A percentile compares a stretch with the other conserved stretches of the same genome.
These are phyloP conservation scores for Glycyrrhiza uralensis DNA, from an alignment of 306 rosid genomes.

Conservation along the genomic window DNA sequence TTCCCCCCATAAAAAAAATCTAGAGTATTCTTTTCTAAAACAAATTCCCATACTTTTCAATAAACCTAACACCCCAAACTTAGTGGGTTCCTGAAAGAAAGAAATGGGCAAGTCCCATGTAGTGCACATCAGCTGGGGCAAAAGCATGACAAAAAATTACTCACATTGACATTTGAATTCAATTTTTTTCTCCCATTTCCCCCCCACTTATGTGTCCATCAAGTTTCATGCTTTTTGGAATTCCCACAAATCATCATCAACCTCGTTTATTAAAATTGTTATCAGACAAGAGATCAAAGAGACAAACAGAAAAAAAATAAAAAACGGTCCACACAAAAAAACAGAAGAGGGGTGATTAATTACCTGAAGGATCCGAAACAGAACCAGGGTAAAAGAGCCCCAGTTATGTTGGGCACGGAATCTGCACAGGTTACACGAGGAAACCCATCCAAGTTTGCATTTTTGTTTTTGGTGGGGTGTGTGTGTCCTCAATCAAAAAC, in stretches of 20 bases:
- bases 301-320: not conserved
- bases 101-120: not conserved
- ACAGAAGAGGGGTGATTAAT: not conserved
- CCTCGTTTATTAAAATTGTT: not conserved
- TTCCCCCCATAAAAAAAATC: not conserved
- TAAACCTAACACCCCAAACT: not conserved
- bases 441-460: conserved; percentile 11
- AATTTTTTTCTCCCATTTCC: conserved; percentile 15
- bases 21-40: not conserved
- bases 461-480: conserved; percentile 12
- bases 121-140: conserved; percentile 3
- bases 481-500: not conserved
- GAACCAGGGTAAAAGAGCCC: not conserved
- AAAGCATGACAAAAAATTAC: conserved; percentile 12
- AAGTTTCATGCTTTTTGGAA: not conserved
- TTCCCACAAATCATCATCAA: conserved; percentile 6
- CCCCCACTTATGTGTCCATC: not conserved
- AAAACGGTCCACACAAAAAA: not conserved
- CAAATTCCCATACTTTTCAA: not conserved
- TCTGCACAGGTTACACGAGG: conserved; percentile 12
- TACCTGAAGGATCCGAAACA: conserved; percentile 28
- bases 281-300: not conserved
- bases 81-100: not conserved
- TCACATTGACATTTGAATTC: conserved; percentile 5
- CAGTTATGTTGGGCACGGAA: not conserved